Base-by-base conservation (phyloP, 352 stramenopile species). In the Phytophthora sp. region DNA sequence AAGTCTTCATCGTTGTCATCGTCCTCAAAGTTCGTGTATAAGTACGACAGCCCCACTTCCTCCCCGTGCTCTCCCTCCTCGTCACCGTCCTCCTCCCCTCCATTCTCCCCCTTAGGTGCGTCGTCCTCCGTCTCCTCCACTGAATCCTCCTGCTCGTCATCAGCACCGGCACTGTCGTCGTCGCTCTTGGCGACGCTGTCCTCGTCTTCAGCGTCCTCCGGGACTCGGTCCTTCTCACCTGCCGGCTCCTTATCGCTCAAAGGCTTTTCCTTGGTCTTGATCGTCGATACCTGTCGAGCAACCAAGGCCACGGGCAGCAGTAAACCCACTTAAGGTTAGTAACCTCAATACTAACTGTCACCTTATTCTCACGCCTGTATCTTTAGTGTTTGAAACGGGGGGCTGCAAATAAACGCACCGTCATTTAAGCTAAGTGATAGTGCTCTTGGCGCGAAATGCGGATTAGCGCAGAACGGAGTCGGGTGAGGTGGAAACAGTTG, bases 11-110 rank as follows among this genome's bases (percentile, higher is more conserved):
- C 73, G 29, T 81, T 69, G 6, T 81, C 73, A 50, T 81, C 73
- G 42, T 76, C 73, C 35, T 89, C 80, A 64, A 90, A 84, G 61
- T 80, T 89, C 18, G 75, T 83, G 65, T 90, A 90, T 52, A 90
- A 61, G 49, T 86, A 88, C 23, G 79, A 79, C 50, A 90, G 64
- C 52, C 79, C 82, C 41, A 88, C 79, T 63, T 88, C 72, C 44
- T 82, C 77, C 16, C 74, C 69, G 23, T 72, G 35, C 6, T 66
- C 74, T 5, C 64, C 70, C 2, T 63, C 65, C 5, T 61, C 67
- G 6, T 73, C 23, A 2, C 4, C 42, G 7, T 51, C 58, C 23
- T 82, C 70, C 5, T 71, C 71, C 15, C 71, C 67, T 6, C 69
- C 69, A 11, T 63, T 60, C 3, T 70, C 67, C 24, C 72, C 75